Conservation (phyloP, 148 eudicot genomes). For the Chenopodium album region DNA sequence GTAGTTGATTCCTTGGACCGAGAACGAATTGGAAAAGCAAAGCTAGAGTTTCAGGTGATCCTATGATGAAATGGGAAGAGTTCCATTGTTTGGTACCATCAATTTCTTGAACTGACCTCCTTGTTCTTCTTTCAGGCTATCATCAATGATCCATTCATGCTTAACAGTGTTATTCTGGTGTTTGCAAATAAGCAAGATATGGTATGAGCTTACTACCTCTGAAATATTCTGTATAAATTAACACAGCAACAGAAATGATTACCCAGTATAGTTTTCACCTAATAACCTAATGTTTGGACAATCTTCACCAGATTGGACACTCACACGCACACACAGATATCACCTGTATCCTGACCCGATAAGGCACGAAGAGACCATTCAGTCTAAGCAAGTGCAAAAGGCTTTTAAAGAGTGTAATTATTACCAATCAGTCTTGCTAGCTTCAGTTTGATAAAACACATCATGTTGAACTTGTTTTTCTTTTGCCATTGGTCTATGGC, state of each 20-base stretch:
- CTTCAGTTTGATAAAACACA: too few species aligned
- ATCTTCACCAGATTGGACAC: not conserved
- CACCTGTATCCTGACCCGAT: too few species aligned
- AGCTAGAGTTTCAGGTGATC: slow-evolving; percentile 86
- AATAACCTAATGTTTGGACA: not conserved
- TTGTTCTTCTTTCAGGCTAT: slow-evolving; percentile 62
- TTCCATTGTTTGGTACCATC: slow-evolving; percentile 11
- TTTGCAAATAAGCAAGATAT: slow-evolving; percentile 98
- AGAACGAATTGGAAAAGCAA: slow-evolving; percentile 91
- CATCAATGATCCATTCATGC: slow-evolving; percentile 97
- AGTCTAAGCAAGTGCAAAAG: too few species aligned
- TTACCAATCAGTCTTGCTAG: too few species aligned
- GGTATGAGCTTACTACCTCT: slow-evolving; percentile 52
- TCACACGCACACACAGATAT: too few species aligned
- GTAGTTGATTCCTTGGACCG: slow-evolving; percentile 99
- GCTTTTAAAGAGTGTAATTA: too few species aligned
- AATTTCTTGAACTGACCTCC: slow-evolving; percentile 21
- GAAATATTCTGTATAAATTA: not conserved
- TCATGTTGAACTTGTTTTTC: too few species aligned
- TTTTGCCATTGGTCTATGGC: too few species aligned
- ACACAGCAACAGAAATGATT: not conserved
- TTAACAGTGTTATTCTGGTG: slow-evolving; percentile 87
- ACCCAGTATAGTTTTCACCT: not conserved
- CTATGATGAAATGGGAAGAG: slow-evolving; percentile 17
- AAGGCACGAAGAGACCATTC: too few species aligned